Evolutionary conservation across 2,329 filamentous ascomycete species (phyloP).

Genomic region (Orbilia oligospora): DNA sequence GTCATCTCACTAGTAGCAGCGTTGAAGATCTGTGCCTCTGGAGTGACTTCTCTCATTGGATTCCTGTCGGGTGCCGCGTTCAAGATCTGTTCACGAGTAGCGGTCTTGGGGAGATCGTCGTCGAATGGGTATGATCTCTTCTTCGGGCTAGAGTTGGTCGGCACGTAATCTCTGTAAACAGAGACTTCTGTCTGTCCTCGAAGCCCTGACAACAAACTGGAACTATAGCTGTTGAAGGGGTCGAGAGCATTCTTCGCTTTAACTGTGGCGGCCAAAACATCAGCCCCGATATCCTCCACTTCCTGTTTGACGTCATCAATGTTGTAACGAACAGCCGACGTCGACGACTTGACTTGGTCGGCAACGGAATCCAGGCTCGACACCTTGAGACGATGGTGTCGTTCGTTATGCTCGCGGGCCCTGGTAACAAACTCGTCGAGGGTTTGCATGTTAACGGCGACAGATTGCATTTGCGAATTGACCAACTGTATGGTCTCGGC

Average conservation of each 20-base stretch:
- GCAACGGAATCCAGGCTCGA: slow-evolving; percentile 48
- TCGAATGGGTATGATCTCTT: slow-evolving; percentile 87
- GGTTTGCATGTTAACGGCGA: slow-evolving; percentile 88
- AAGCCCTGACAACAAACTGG: slow-evolving; percentile 77
- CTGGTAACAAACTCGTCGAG: slow-evolving; percentile 91
- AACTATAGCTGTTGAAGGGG: slow-evolving; percentile 71
- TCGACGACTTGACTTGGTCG: slow-evolving; percentile 48
- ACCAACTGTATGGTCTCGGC: slow-evolving; percentile 91
- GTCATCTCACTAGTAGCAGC: neutral
- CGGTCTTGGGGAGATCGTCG: slow-evolving; percentile 81
- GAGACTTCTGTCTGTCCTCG: slow-evolving; percentile 77
- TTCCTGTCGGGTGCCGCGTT: slow-evolving; percentile 15
- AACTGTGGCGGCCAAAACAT: slow-evolving; percentile 74
- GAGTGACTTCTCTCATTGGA: slow-evolving; percentile 14
- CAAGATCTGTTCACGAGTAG: slow-evolving; percentile 67
- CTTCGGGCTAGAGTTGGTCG: slow-evolving; percentile 88
- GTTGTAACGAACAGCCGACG: slow-evolving; percentile 37
- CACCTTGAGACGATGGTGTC: slow-evolving; percentile 75
- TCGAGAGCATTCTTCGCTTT: slow-evolving; percentile 73
- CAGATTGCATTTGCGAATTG: slow-evolving; percentile 86
- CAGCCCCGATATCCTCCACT: slow-evolving; percentile 67
- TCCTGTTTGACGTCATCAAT: slow-evolving; percentile 56
- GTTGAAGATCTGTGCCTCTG: slow-evolving; percentile 10
- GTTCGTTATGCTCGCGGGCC: slow-evolving; percentile 83
- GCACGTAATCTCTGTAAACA: slow-evolving; percentile 81